Conservation (phyloP, 805 yeast genomes). For the Candida andamanensis region DNA sequence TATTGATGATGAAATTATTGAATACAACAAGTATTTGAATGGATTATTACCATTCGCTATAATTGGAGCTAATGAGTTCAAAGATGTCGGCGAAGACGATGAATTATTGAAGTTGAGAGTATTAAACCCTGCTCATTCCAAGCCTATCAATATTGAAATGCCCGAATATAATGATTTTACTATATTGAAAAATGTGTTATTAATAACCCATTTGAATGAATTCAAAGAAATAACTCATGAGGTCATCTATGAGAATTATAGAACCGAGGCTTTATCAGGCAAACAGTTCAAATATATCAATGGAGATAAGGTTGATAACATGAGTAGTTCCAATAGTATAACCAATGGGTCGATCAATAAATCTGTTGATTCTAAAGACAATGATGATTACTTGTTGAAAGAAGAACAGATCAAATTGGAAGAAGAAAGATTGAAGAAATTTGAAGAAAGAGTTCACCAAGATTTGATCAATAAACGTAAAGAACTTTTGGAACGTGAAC, state of each 20-base stretch:
- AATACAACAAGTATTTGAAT: slow-evolving; percentile 60
- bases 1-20: slow-evolving; percentile 59
- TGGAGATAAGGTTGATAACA: slow-evolving; percentile 9
- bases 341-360: slow-evolving; percentile 7
- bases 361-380: slow-evolving; percentile 4
- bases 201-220: slow-evolving; percentile 82
- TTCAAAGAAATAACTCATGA: slow-evolving; percentile 87
- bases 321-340: slow-evolving; percentile 4
- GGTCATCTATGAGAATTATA: slow-evolving; percentile 78
- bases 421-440: slow-evolving; percentile 81
- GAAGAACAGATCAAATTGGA: slow-evolving; percentile 88
- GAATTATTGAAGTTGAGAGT: slow-evolving; percentile 49
- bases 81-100: slow-evolving; percentile 36
- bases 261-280: slow-evolving; percentile 79
- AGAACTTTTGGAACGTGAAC: slow-evolving; percentile 79
- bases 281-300: slow-evolving; percentile 41
- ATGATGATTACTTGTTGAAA: slow-evolving; percentile 46
- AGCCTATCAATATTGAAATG: slow-evolving; percentile 58
- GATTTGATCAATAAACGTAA: slow-evolving; percentile 76
- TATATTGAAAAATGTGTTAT: slow-evolving; percentile 68
- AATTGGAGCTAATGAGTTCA: slow-evolving; percentile 63
- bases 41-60: slow-evolving; percentile 62
- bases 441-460: slow-evolving; percentile 85
- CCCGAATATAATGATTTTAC: slow-evolving; percentile 78
- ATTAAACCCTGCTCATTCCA: slow-evolving; percentile 44